Conservation (phyloP, 2,329 filamentous ascomycete species). For the Gaeumannomyces tritici region DNA sequence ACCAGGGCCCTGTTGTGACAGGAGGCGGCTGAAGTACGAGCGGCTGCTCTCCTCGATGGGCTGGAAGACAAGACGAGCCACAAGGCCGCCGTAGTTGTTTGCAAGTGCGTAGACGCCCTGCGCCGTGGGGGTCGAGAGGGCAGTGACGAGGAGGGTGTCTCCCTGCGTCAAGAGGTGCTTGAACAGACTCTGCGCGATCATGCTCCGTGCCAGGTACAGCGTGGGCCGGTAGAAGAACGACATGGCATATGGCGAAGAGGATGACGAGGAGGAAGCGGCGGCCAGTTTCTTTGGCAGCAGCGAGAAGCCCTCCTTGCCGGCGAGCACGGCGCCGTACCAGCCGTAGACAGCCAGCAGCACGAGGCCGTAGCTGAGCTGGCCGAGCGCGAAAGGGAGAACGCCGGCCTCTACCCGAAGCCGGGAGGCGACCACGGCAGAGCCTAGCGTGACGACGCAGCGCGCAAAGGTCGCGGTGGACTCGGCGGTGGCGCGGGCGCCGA, state of each 20-base stretch:
- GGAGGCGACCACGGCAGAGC: conserved; percentile 45
- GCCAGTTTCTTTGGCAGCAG: conserved; percentile 42
- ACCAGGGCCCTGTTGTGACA: conserved; percentile 30
- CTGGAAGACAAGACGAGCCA: conserved; percentile 85
- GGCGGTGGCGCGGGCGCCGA: conserved; percentile 69
- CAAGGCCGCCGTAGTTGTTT: conserved; percentile 85
- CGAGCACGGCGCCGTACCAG: conserved; percentile 46
- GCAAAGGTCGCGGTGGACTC: conserved; percentile 75
- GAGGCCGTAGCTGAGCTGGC: conserved; percentile 68
- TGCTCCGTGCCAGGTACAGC: conserved; percentile 63
- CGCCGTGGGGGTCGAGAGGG: conserved; percentile 65
- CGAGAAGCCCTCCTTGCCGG: conserved; percentile 54
- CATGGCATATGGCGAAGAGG: conserved; percentile 31
- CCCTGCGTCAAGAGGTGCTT: conserved; percentile 94
- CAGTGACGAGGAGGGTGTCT: conserved; percentile 78
- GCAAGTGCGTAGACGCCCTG: conserved; percentile 91
- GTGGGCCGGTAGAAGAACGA: conserved; percentile 61
- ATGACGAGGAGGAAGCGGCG: conserved; percentile 8
- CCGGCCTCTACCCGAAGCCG: conserved; percentile 47
- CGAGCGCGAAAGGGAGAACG: conserved; percentile 79
- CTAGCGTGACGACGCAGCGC: conserved; percentile 69
- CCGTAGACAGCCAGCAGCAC: conserved; percentile 63
- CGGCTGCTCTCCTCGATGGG: conserved; percentile 91
- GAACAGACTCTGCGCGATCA: conserved; percentile 79
- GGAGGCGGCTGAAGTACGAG: conserved; percentile 76